Percentiles rank a stretch among this genome's conserved stretches.
Conservation (phyloP, 345 rosid species). For the Eucalyptus victrix region DNA sequence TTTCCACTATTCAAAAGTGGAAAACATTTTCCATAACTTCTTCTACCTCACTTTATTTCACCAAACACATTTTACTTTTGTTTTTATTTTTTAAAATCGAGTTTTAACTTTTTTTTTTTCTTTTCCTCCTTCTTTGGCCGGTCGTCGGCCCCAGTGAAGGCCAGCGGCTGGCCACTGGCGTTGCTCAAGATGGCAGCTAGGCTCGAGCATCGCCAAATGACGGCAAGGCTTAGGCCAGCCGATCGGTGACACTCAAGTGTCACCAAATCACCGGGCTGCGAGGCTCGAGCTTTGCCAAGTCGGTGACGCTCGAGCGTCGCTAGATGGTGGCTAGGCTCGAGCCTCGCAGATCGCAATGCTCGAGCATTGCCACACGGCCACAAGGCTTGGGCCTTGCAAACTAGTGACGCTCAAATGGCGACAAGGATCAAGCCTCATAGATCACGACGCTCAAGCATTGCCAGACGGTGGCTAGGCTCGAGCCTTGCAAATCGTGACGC, state of each 20-base stretch:
- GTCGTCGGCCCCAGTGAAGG: accelerated
- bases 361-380: accelerated
- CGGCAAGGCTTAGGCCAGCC: accelerated
- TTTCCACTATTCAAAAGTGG: no score
- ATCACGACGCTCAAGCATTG: accelerated
- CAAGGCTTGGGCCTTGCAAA: no score
- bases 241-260: accelerated
- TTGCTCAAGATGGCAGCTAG: accelerated
- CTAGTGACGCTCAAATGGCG: accelerated
- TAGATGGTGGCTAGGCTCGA: accelerated
- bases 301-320: accelerated
- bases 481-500: accelerated
- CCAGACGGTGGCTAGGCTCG: accelerated
- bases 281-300: no score
- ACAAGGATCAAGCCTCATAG: no score
- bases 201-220: accelerated
- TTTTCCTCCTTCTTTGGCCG: no score
- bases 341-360: no score
- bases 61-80: no score
- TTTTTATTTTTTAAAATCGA: no score
- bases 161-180: accelerated
- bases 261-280: accelerated
- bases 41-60: no score
- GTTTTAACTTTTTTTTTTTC: no score
- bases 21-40: no score